phyloP scores from a whole-genome alignment of 1,139 yeast genomes.

The Saccharomycopsis crataegensis region DNA sequence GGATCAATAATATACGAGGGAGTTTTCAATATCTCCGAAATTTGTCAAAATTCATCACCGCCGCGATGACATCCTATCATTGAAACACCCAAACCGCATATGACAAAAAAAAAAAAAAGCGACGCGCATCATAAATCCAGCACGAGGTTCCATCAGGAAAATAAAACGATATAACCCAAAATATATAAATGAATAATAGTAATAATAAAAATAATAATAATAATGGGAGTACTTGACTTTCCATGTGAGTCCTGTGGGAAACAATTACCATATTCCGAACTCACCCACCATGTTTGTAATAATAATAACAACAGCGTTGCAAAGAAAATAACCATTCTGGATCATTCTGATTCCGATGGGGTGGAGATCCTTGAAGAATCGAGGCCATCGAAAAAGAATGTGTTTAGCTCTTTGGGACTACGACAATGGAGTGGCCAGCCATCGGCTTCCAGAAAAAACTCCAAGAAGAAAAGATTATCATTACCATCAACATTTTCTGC shows the following conservation, averaged over 20 bases:
- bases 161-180: too few species aligned
- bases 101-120: not conserved
- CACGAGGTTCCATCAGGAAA: not conserved
- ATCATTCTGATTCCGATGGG: not conserved
- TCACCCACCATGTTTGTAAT: conserved; percentile 10
- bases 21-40: too few species aligned
- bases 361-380: not conserved
- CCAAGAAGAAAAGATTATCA: not conserved
- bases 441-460: not conserved
- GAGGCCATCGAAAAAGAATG: not conserved
- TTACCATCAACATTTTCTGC: not conserved
- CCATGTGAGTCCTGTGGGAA: conserved; percentile 18
- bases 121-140: not conserved
- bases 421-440: conserved; percentile 5
- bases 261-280: conserved; percentile 5
- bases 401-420: conserved; percentile 6
- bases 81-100: not conserved
- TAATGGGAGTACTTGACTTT: conserved; percentile 4
- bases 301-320: too few species aligned
- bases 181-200: too few species aligned
- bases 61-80: not conserved
- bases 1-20: too few species aligned
- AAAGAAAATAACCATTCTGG: not conserved
- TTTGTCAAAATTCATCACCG: too few species aligned
- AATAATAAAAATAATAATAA: too few species aligned